These are phyloP conservation scores for Verticillium zaregamsianum DNA, from an alignment of 2,329 filamentous ascomycete genomes.

Conservation along the genomic window DNA sequence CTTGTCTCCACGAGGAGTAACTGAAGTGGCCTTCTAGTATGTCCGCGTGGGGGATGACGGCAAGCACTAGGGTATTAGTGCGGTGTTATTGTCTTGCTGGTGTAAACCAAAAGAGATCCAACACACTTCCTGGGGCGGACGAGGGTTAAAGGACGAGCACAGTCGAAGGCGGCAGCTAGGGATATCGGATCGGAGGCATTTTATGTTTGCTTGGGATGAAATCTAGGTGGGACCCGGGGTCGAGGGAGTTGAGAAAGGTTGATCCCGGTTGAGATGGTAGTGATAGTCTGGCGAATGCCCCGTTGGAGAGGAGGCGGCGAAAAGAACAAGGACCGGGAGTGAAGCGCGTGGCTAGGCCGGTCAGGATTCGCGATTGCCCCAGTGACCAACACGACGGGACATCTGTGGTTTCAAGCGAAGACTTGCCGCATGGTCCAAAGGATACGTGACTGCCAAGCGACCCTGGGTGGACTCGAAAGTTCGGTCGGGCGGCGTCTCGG, in stretches of 20 bases:
- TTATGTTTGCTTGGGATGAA: constrained; percentile 11
- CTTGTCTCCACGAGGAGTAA: constrained; percentile 14
- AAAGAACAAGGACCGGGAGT: constrained; percentile 12
- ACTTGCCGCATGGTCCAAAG: constrained; percentile 11
- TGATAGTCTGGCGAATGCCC: constrained; percentile 9
- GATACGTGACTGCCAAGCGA: constrained; percentile 14
- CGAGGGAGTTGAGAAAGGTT: constrained; percentile 9
- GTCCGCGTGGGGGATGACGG: constrained; percentile 7
- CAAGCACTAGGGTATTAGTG: constrained; percentile 14
- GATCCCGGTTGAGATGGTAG: constrained; percentile 11
- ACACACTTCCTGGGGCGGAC: constrained; percentile 10
- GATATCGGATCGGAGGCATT: constrained; percentile 16
- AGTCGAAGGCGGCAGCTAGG: constrained; percentile 10
- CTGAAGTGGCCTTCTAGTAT: constrained; percentile 11
- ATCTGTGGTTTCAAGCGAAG: constrained; percentile 13
- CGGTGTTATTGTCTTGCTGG: constrained; percentile 13
- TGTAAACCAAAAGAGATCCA: constrained; percentile 14
- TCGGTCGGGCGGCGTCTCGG: background rate
- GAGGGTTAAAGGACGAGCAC: constrained; percentile 11
- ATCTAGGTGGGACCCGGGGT: background rate
- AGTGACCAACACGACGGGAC: constrained; percentile 8
- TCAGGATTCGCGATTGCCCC: constrained; percentile 14
- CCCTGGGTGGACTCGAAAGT: constrained; percentile 5
- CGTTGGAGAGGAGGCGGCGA: constrained; percentile 3
- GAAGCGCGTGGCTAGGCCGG: constrained; percentile 9